These are phyloP conservation scores for Breviolum minutum DNA, from an alignment of 73 alveolate genomes.

Conservation along the genomic window DNA sequence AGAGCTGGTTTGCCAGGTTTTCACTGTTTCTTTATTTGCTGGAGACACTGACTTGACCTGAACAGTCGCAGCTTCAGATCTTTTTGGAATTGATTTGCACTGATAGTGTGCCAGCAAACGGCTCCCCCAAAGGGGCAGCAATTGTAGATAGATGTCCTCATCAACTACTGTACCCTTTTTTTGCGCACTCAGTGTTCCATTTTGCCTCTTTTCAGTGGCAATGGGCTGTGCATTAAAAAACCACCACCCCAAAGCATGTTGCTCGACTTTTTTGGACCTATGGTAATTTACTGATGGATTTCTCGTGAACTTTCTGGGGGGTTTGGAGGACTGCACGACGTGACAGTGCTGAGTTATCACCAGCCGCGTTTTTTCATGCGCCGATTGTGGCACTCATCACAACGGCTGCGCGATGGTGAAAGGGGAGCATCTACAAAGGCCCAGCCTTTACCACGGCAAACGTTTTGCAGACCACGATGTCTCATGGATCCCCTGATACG, in stretches of 20 bases:
- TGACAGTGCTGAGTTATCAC: neutral
- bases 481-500: neutral
- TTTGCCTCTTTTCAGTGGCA: no score
- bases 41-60: neutral
- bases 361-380: neutral
- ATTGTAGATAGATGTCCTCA: conserved; percentile 1
- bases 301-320: no score
- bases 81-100: neutral
- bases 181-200: neutral
- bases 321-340: no score
- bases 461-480: conserved; percentile 3
- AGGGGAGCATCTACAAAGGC: neutral
- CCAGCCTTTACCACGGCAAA: conserved; percentile 12
- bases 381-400: neutral
- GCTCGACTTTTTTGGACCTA: no score
- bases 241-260: neutral
- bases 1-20: conserved; percentile 8
- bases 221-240: no score
- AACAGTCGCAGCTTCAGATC: neutral
- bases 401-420: neutral
- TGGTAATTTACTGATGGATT: no score
- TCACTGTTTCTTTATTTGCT: neutral
- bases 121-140: conserved; percentile 19
- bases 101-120: neutral
- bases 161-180: neutral